A percentile compares a stretch with the other conserved stretches of the same genome.
Conservation (phyloP, 2,329 filamentous ascomycete species). For the Coniella vitis region DNA sequence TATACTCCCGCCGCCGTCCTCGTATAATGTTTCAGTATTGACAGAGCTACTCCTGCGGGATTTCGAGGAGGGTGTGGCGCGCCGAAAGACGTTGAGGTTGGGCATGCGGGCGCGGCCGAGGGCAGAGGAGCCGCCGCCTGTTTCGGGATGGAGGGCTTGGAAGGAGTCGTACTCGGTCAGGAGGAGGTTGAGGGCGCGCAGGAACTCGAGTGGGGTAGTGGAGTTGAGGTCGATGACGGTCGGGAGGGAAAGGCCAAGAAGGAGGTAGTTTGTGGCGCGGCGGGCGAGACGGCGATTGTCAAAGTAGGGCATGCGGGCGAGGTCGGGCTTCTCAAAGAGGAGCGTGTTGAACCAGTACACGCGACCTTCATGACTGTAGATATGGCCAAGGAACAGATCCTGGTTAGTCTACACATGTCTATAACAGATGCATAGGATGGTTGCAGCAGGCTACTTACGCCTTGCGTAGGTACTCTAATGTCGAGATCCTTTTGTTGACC, state of each 20-base stretch:
- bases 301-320: conserved; percentile 78
- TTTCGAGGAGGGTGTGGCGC: conserved; percentile 52
- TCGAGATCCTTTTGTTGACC: conserved; percentile 87
- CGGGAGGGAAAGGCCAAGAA: conserved; percentile 86
- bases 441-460: conserved; percentile 66
- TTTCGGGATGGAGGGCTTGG: conserved; percentile 77
- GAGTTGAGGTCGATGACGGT: conserved; percentile 84
- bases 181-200: conserved; percentile 77
- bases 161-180: conserved; percentile 91
- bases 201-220: conserved; percentile 72
- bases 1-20: conserved; percentile 17
- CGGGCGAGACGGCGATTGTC: conserved; percentile 77
- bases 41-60: conserved; percentile 46
- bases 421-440: neutral
- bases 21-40: conserved; percentile 28
- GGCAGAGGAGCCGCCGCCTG: conserved; percentile 60
- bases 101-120: conserved; percentile 73
- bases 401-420: neutral
- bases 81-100: conserved; percentile 81
- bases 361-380: conserved; percentile 74
- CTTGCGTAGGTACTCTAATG: conserved; percentile 85
- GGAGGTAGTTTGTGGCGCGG: conserved; percentile 86
- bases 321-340: conserved; percentile 77
- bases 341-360: conserved; percentile 99
- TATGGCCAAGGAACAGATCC: neutral